Evolutionary conservation across 2,329 filamentous ascomycete genomes (phyloP).

Genomic region (Sarocladium kiliense): DNA sequence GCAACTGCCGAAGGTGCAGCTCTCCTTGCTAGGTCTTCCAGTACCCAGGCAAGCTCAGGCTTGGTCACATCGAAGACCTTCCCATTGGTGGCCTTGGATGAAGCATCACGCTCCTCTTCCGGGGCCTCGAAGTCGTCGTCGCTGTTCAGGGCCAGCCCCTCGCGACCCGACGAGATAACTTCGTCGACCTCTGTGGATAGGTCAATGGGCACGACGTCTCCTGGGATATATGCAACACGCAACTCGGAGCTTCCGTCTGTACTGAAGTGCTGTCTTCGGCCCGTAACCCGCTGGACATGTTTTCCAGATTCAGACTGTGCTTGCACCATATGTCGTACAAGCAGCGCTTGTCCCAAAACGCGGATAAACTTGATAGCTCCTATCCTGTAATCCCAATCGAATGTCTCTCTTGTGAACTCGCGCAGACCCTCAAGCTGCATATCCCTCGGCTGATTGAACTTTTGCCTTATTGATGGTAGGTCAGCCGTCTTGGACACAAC

Average conservation of each 20-base stretch:
- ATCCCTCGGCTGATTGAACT: constrained; percentile 15
- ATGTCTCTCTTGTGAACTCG: constrained; percentile 69
- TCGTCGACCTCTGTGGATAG: constrained; percentile 67
- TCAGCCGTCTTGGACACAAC: constrained; percentile 65
- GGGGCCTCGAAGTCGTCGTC: constrained; percentile 57
- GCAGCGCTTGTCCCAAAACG: constrained; percentile 69
- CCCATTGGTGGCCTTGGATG: constrained; percentile 14
- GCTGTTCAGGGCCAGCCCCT: constrained; percentile 55
- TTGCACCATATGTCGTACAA: constrained; percentile 52
- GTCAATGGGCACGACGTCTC: constrained; percentile 72
- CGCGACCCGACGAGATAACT: constrained; percentile 43
- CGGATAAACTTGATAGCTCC: constrained; percentile 83
- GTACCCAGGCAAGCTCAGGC: constrained; percentile 43
- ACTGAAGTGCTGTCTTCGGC: constrained; percentile 62
- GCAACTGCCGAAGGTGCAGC: constrained; percentile 20
- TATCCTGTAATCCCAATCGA: constrained; percentile 76
- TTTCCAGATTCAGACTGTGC: constrained; percentile 24
- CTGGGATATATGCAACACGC: constrained; percentile 71
- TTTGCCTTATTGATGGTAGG: constrained; percentile 21
- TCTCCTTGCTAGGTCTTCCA: constrained; percentile 27
- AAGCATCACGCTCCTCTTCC: constrained; percentile 18
- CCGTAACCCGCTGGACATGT: constrained; percentile 63
- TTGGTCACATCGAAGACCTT: constrained; percentile 60
- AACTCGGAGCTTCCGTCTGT: constrained; percentile 75
- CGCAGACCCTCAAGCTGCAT: constrained; percentile 50